Percentiles rank a stretch among this genome's conserved stretches.
Conservation (phyloP, 306 rosid genomes). For the Castanea mollissima region DNA sequence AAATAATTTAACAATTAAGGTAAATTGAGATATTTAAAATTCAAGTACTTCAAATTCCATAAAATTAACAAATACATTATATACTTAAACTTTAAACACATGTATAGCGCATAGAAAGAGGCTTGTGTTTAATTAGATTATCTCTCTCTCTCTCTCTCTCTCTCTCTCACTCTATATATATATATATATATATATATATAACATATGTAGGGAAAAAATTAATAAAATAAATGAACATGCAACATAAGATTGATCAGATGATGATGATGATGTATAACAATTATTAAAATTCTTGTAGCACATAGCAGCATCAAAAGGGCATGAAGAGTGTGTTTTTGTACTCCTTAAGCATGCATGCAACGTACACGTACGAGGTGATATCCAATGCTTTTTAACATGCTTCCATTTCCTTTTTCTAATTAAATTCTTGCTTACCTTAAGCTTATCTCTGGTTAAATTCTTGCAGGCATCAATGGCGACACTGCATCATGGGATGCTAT, state of each 20-base stretch:
- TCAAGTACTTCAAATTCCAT: too few relatives aligned
- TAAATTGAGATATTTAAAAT: too few relatives aligned
- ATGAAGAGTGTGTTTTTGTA: slow-evolving; percentile 66
- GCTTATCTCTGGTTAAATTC: not conserved
- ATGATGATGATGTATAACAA: not conserved
- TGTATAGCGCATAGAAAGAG: too few relatives aligned
- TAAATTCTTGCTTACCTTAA: not conserved
- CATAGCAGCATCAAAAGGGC: slow-evolving; percentile 75
- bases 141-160: too few relatives aligned
- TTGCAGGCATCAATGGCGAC: slow-evolving; percentile 60
- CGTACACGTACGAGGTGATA: slow-evolving; percentile 57
- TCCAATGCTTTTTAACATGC: not conserved
- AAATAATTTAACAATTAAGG: too few relatives aligned
- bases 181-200: too few relatives aligned
- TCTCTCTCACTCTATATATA: too few relatives aligned
- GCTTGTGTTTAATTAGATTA: too few relatives aligned
- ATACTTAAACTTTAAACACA: too few relatives aligned
- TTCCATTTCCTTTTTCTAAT: not conserved
- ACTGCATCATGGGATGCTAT: slow-evolving; percentile 82
- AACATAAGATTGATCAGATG: not conserved
- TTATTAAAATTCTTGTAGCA: slow-evolving; percentile 40
- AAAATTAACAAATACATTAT: too few relatives aligned
- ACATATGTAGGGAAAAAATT: too few relatives aligned
- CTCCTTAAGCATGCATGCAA: slow-evolving; percentile 65
- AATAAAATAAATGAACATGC: not conserved